These are phyloP conservation scores for Elsinoe australis DNA, from an alignment of 2,329 filamentous ascomycete species.

Conservation along the genomic window DNA sequence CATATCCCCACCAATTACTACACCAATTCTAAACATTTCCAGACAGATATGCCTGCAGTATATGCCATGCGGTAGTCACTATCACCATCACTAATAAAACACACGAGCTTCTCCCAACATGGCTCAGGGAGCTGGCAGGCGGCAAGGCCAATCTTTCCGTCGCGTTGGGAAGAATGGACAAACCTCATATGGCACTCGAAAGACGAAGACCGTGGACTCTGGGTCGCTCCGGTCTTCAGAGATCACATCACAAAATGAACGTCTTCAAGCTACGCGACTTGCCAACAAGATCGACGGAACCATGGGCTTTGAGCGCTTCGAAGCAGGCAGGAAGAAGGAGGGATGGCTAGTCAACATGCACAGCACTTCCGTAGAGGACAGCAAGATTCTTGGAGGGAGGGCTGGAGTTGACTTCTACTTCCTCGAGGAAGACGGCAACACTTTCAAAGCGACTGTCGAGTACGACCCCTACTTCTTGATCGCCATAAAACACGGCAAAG, in stretches of 20 bases:
- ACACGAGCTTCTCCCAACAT: slow-evolving; percentile 28
- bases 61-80: background rate
- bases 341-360: slow-evolving; percentile 97
- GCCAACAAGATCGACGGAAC: slow-evolving; percentile 86
- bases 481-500: slow-evolving; percentile 77
- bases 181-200: slow-evolving; percentile 45
- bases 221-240: slow-evolving; percentile 67
- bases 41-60: no score
- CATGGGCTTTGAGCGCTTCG: slow-evolving; percentile 89
- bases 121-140: slow-evolving; percentile 37
- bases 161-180: slow-evolving; percentile 42
- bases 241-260: slow-evolving; percentile 85
- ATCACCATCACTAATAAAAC: background rate
- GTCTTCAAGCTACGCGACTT: slow-evolving; percentile 73
- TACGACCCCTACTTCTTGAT: slow-evolving; percentile 96
- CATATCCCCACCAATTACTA: background rate
- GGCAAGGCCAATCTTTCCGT: slow-evolving; percentile 35
- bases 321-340: slow-evolving; percentile 73
- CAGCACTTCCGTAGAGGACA: slow-evolving; percentile 76
- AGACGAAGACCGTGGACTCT: slow-evolving; percentile 70
- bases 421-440: slow-evolving; percentile 76
- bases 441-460: slow-evolving; percentile 92
- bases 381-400: slow-evolving; percentile 72
- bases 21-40: background rate
- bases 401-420: slow-evolving; percentile 97